phyloP scores from a whole-genome alignment of 2,329 filamentous ascomycete genomes.

The Fusarium guadeloupense region DNA sequence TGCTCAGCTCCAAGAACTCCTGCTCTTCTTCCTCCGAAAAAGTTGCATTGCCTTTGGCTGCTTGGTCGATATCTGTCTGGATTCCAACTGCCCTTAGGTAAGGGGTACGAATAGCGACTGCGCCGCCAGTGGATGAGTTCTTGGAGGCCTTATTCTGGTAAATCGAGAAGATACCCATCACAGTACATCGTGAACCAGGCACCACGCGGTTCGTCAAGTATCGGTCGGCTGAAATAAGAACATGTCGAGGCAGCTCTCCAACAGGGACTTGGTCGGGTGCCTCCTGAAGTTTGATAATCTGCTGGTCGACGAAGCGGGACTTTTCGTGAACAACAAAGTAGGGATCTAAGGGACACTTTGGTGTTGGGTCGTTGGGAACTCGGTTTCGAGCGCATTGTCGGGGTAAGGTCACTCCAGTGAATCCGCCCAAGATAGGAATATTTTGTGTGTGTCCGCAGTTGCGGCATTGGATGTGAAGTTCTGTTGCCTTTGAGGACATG shows the following conservation, averaged over 20 bases:
- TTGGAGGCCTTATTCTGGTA: slow-evolving; percentile 93
- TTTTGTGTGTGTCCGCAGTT: slow-evolving; percentile 79
- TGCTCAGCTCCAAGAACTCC: slow-evolving; percentile 90
- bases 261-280: slow-evolving; percentile 97
- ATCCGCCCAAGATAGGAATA: slow-evolving; percentile 82
- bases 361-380: slow-evolving; percentile 70
- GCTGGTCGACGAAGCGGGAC: slow-evolving; percentile 94
- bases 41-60: slow-evolving; percentile 81
- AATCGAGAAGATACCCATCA: slow-evolving; percentile 98
- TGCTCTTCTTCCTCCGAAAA: slow-evolving; percentile 98
- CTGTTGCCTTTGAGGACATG: slow-evolving; percentile 93
- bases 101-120: slow-evolving; percentile 93
- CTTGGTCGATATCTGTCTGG: slow-evolving; percentile 88
- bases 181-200: slow-evolving; percentile 90
- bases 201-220: slow-evolving; percentile 96
- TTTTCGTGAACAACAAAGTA: slow-evolving; percentile 97
- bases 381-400: slow-evolving; percentile 75
- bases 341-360: slow-evolving; percentile 89
- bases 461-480: slow-evolving; percentile 86
- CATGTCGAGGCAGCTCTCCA: slow-evolving; percentile 92
- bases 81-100: slow-evolving; percentile 95
- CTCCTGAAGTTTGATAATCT: slow-evolving; percentile 97
- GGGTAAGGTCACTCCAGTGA: slow-evolving; percentile 86
- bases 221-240: slow-evolving; percentile 94
- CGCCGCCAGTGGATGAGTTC: slow-evolving; percentile 75